These are phyloP conservation scores for Suillus sp. DNA, from an alignment of 768 basidiomycete genomes.

Conservation along the genomic window DNA sequence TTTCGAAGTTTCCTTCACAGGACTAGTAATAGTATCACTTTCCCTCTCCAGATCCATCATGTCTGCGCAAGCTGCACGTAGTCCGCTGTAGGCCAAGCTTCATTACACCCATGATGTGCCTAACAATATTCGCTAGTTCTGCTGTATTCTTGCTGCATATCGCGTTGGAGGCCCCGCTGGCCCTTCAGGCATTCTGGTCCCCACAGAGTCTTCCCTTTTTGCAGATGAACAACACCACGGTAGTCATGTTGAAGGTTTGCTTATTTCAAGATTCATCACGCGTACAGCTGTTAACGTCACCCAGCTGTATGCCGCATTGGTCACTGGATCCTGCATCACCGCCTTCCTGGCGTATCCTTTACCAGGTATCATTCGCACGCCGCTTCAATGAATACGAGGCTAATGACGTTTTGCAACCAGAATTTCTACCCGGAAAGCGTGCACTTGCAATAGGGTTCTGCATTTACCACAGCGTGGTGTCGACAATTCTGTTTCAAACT, in stretches of 20 bases:
- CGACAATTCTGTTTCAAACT: slow-evolving; percentile 73
- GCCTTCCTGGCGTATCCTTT: slow-evolving; percentile 66
- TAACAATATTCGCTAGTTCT: slow-evolving; percentile 45
- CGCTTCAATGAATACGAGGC: neutral
- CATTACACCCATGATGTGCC: neutral
- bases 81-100: slow-evolving; percentile 41
- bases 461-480: slow-evolving; percentile 72
- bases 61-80: slow-evolving; percentile 32
- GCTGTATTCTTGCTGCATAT: slow-evolving; percentile 77
- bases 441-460: slow-evolving; percentile 77
- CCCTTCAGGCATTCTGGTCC: slow-evolving; percentile 72
- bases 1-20: neutral
- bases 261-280: neutral
- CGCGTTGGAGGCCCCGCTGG: slow-evolving; percentile 76
- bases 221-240: slow-evolving; percentile 79
- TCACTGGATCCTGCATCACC: slow-evolving; percentile 60
- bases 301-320: slow-evolving; percentile 71
- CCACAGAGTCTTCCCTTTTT: slow-evolving; percentile 69
- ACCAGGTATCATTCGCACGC: slow-evolving; percentile 58
- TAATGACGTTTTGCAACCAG: slow-evolving; percentile 35
- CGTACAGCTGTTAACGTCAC: neutral
- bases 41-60: slow-evolving; percentile 12
- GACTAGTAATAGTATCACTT: neutral
- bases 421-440: slow-evolving; percentile 84
- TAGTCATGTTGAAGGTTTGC: slow-evolving; percentile 75